Base-by-base conservation (phyloP, 768 basidiomycete species). In the Daedalea quercina region DNA sequence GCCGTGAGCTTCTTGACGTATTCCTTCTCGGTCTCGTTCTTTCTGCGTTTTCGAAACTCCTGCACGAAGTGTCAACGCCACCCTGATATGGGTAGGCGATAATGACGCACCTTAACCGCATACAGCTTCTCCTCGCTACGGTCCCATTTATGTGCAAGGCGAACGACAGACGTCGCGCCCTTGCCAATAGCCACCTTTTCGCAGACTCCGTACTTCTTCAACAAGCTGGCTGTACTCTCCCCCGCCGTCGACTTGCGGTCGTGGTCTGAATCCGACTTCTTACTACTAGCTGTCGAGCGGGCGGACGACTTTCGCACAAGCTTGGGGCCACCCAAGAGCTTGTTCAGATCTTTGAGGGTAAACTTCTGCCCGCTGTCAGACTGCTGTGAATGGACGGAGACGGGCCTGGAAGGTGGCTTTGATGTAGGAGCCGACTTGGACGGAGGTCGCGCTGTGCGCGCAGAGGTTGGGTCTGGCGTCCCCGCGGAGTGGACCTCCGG, bases 1-100 rank as follows among this genome's bases (percentile, higher is more conserved):
- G 95, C 93, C 6, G 95, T 99, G 61, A 99, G 87, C 70, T 99
- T 99, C 83, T 99, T 99, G 73, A 99, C 85, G 64, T 99, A 99
- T 74, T 99, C 95, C 69, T 96, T 96, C 71, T 99, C 95, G 4
- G 94, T 84, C 74, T 99, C 95, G 64, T 95, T 96, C 81, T 94
- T 95, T 61, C 95, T 82, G 57, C 95, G 83, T 69, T 96, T 97
- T 49, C 95, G 87, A 77, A 99, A 99, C 72, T 99, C 95, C 93
- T 95, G 56, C 20, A 8, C n/a, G 43, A 17, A 20, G 43, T 48
- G 31, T 46, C 53, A 50, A 48, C 17, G 47, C 2, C 8, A 8
- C 19, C 23, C n/a, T 24, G 19, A 44, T 17, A 31, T 20, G 40
- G 19, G 33, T 42, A 31, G 43, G 11, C 28, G 28, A 40, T 24